phyloP scores from a whole-genome alignment of 2,329 filamentous ascomycete species.

The Penicillium expansum region DNA sequence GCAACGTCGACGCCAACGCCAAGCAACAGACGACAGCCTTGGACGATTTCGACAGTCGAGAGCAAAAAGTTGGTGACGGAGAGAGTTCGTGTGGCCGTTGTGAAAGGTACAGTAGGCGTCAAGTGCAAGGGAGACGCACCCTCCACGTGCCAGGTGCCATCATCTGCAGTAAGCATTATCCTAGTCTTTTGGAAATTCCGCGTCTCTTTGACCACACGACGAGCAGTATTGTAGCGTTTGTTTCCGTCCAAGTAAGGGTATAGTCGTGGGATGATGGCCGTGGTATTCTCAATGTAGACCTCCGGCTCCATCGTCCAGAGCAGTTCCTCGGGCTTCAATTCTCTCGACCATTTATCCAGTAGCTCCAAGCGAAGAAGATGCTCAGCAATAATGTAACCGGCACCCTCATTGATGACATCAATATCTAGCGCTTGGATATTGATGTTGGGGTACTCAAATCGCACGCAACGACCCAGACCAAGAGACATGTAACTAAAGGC shows the following conservation, averaged over 20 bases:
- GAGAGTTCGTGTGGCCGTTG: too few species aligned
- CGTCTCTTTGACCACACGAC: background rate
- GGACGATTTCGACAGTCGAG: background rate
- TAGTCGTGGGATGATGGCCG: background rate
- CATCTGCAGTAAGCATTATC: background rate
- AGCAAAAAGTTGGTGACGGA: too few species aligned
- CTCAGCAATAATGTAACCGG: background rate
- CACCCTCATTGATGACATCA: background rate
- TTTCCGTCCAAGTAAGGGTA: background rate
- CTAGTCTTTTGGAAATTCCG: background rate
- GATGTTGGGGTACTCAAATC: background rate
- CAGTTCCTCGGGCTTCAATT: background rate
- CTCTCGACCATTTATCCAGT: background rate
- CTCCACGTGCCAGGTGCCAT: background rate
- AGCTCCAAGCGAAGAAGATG: background rate
- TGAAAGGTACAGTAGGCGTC: background rate
- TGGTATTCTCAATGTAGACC: background rate
- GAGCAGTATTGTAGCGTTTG: background rate
- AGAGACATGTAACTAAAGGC: background rate
- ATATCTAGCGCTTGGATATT: background rate
- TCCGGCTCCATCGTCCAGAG: background rate
- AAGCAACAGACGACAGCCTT: background rate
- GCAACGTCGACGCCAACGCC: too few species aligned
- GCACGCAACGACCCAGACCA: background rate
- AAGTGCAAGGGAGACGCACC: background rate